Evolutionary conservation across 257 asterid genomes (phyloP).

Genomic region (Solanum arcanum): DNA sequence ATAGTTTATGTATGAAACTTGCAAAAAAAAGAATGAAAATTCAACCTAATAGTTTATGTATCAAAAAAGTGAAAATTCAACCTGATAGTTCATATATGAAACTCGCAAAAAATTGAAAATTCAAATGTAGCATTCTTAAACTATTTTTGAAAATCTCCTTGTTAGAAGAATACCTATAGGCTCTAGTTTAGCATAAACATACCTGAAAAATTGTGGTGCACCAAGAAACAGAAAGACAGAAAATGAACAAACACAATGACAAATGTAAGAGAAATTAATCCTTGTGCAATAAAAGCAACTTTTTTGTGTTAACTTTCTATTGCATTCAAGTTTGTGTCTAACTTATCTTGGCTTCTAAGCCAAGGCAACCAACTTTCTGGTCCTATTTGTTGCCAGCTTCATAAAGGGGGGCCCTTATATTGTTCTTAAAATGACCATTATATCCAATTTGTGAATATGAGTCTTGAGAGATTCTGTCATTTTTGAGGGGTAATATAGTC

Average conservation of each 20-base stretch:
- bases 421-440: neutral
- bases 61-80: too few relatives aligned
- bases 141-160: neutral
- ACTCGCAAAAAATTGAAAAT: neutral
- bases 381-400: neutral
- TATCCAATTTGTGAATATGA: neutral
- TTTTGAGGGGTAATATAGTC: neutral
- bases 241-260: neutral
- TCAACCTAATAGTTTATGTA: too few relatives aligned
- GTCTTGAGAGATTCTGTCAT: neutral
- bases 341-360: neutral
- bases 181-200: neutral
- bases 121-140: neutral
- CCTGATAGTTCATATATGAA: too few relatives aligned
- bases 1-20: too few relatives aligned
- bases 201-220: neutral
- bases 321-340: neutral
- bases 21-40: too few relatives aligned
- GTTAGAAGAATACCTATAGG: neutral
- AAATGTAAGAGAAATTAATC: neutral
- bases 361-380: constrained; percentile 16
- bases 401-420: neutral
- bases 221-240: neutral
- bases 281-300: neutral
- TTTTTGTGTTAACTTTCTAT: neutral